Base-by-base conservation (phyloP, 2,329 filamentous ascomycete genomes). In the Akanthomyces muscarius region DNA sequence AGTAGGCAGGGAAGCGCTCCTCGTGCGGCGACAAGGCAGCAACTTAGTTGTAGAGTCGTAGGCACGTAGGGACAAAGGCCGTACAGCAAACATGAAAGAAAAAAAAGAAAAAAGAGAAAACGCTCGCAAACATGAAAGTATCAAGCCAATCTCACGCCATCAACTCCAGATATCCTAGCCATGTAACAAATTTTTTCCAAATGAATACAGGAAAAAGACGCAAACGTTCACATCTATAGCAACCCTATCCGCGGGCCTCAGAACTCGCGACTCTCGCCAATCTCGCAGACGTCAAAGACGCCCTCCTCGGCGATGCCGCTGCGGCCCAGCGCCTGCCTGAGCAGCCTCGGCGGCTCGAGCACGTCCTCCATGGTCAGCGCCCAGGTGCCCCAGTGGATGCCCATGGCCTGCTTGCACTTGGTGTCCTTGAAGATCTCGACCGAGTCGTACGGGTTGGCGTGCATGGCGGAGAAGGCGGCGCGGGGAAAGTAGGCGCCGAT, bases 331-430 rank as follows among this genome's bases (percentile, higher is more conserved):
- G 92, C 92, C 72, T 90, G 81, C 74, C 82, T 88, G 65, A 97
- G 77, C 72, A 90, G 76, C 73, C 74, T 77, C 1, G 92, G 92
- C 52, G 94, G 94, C 77, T 97, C 92, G 63, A 93, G 74, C 1
- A 96, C 89, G 64, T 93, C 89, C 75, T 98, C 94, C 65, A 86
- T 82, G 0, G 93, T 97, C 68, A 97, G 76, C 0, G 91, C 88
- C 92, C 93, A 97, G 0, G 90, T 88, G 2, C 92, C 93, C 92
- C 93, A 97, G 72, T 97, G 94, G 69, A 97, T 97, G 1, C 86
- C 93, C 78, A 97, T 81, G 25, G 92, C 93, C 21, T 78, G 80
- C 69, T 84, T 81, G 78, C 93, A 97, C 68, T 83, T 83, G 0
- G 91, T 96, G 69, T 97, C 93, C 7, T 81, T 75, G 75, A 97